Conservation (phyloP, 805 yeast species). For the Lachancea quebecensis region DNA sequence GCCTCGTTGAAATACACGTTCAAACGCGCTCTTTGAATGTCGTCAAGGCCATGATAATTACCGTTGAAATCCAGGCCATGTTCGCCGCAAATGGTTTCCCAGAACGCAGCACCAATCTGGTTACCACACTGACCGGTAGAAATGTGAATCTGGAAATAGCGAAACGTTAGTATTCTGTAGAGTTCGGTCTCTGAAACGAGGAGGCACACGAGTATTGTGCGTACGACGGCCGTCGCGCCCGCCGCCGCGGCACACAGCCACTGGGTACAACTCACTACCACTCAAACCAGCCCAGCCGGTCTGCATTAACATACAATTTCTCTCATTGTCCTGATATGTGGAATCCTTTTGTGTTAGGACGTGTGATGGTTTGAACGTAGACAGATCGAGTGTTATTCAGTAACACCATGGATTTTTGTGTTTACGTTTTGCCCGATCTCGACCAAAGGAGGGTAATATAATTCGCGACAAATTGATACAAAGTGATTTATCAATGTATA, state of each 20-base stretch:
- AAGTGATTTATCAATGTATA: background rate
- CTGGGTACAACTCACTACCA: background rate
- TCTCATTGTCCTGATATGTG: slow-evolving; percentile 1
- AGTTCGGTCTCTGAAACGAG: background rate
- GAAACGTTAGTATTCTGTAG: background rate
- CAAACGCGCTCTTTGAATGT: slow-evolving; percentile 50
- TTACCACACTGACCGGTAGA: slow-evolving; percentile 99
- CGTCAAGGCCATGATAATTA: slow-evolving; percentile 55
- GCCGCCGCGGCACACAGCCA: background rate
- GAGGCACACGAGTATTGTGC: background rate
- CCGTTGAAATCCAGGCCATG: slow-evolving; percentile 77
- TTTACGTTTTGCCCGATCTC: slow-evolving; percentile 6
- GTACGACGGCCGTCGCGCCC: background rate
- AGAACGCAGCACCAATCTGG: slow-evolving; percentile 93
- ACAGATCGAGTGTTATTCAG: background rate
- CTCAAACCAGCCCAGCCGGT: background rate
- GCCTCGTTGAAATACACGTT: slow-evolving; percentile 89
- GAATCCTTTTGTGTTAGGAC: background rate
- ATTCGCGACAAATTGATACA: background rate
- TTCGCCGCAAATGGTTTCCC: slow-evolving; percentile 89
- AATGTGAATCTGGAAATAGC: slow-evolving; percentile 52
- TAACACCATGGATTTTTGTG: slow-evolving; percentile 4
- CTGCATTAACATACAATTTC: slow-evolving; percentile 4
- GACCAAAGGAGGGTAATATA: slow-evolving; percentile 1
- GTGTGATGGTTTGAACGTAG: background rate